Evolutionary conservation across 2,329 filamentous ascomycete species (phyloP), one percentile per base, ranked within the genome.

Genomic region (Botrytis hyacinthi): DNA sequence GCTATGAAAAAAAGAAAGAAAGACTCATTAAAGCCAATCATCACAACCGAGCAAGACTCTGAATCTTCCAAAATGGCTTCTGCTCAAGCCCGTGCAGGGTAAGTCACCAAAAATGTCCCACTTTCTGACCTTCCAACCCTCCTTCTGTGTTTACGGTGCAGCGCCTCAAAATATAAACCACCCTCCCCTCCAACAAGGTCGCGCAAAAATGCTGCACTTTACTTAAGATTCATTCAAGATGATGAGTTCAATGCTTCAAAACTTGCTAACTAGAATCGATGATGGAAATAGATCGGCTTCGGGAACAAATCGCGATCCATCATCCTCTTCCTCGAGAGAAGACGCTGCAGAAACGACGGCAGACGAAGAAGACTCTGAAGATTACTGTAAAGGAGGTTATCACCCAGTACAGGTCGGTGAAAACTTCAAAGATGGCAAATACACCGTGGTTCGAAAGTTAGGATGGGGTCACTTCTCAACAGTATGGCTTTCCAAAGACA

Each of bases 391-490:
- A 85, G 96, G 96, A 80, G 96, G 96, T 75, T 99, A 98, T 83
- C 96, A 99, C 82, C 96, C 96, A 4, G 96, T 99, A 68, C 88
- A 90, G 79, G 92, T 98, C 75, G 96, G 96, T 79, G 96, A 99
- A 85, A 92, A 94, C 81, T 98, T 98, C 88, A 98, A 98, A 83
- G 94, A 98, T 82, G 95, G 94, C 78, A 95, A 93, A 85, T 99
- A 99, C 84, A 96, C 95, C 26, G 91, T 98, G 74, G 93, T 98
- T 83, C 92, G 95, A 84, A 98, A 98, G 86, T 88, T 98, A 71
- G 95, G 95, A 78, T 98, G 95, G 95, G 96, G 96, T 76, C 95
- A 98, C 82, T 99, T 98, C 85, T 98, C 95, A n/a, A 99, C 95
- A 48, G 95, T 98, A 78, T 98, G 90, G 90, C 84, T 92, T 65